Base-by-base conservation (phyloP, 2,329 filamentous ascomycete species). In the Exophiala aquamarina region DNA sequence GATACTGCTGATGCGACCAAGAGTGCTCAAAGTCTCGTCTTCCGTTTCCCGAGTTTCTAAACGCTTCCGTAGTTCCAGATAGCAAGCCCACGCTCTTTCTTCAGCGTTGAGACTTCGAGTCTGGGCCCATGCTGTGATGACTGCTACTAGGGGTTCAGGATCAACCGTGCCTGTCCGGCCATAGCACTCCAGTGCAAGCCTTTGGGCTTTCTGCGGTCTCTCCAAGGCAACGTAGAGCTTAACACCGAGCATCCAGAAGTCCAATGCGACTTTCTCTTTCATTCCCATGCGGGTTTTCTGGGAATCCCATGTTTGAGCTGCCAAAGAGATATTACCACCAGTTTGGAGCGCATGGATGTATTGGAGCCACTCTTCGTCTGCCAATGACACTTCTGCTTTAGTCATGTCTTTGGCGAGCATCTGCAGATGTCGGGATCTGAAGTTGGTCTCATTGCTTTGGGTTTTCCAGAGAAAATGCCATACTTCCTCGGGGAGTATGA, bases 401-500 rank as follows among this genome's bases (percentile, higher is more conserved):
- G 74, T 72, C 73, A 89, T 84, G 60, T 90, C 86, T 58, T 82
- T 76, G 4, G 80, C 75, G 3, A 92, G 71, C 23, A 73, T 68
- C 49, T 78, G 78, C 21, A 88, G 66, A 59, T 85, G 83, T 4
- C 74, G 67, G 62, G 86, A 75, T 21, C 82, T 78, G 54, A 81
- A 36, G 70, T 67, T 26, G 70, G 52, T 8, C 72, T 15, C 55
- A 50, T 6, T 77, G 70, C 35, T 54, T 52, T 74, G 72, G 1
- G 82, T 79, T 34, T 75, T 70, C 86, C 86, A 92, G 7, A 92
- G 64, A 2, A 82, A 63, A n/a, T 78, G 68, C 80, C 86, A 86
- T 3, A 80, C 74, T 13, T 77, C 72, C 8, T 71, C 60, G 1
- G 85, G 78, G n/a, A 90, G 74, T 21, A 73, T 72, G 28, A 72